These are phyloP conservation scores for Chaetomiaceae sp. DNA, from an alignment of 2,329 filamentous ascomycete genomes.

Conservation along the genomic window DNA sequence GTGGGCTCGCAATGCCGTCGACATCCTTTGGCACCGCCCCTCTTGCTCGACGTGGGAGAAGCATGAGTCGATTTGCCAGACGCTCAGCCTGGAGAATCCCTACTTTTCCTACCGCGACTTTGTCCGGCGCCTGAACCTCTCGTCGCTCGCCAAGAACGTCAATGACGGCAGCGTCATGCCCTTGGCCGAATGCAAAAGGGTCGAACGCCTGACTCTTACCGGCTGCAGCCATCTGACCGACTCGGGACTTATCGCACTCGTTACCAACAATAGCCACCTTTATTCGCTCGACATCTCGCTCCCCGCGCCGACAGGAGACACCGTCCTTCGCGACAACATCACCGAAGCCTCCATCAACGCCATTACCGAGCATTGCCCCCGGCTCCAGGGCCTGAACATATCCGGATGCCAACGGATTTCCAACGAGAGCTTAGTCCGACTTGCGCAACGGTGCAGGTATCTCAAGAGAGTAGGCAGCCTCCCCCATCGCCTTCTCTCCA, in stretches of 20 bases:
- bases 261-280: conserved; percentile 73
- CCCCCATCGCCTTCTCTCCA: no score
- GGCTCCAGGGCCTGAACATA: conserved; percentile 89
- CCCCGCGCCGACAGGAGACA: neutral
- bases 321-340: conserved; percentile 56
- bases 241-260: conserved; percentile 70
- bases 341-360: conserved; percentile 75
- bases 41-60: conserved; percentile 83
- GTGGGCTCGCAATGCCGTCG: conserved; percentile 90
- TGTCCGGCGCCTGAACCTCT: conserved; percentile 87
- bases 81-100: conserved; percentile 65
- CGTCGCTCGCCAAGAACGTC: conserved; percentile 66
- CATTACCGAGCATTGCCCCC: conserved; percentile 74
- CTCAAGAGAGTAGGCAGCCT: conserved; percentile 70
- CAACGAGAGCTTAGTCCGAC: conserved; percentile 74
- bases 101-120: conserved; percentile 88
- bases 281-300: conserved; percentile 88
- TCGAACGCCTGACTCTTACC: conserved; percentile 89
- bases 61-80: conserved; percentile 73
- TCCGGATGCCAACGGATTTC: conserved; percentile 80
- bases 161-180: conserved; percentile 87
- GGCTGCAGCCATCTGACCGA: conserved; percentile 85
- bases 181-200: conserved; percentile 77
- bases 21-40: conserved; percentile 90
- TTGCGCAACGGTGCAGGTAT: conserved; percentile 78